phyloP scores from a whole-genome alignment of 192 early-diverging fungal species.

The Paraglomus brasilianum region DNA sequence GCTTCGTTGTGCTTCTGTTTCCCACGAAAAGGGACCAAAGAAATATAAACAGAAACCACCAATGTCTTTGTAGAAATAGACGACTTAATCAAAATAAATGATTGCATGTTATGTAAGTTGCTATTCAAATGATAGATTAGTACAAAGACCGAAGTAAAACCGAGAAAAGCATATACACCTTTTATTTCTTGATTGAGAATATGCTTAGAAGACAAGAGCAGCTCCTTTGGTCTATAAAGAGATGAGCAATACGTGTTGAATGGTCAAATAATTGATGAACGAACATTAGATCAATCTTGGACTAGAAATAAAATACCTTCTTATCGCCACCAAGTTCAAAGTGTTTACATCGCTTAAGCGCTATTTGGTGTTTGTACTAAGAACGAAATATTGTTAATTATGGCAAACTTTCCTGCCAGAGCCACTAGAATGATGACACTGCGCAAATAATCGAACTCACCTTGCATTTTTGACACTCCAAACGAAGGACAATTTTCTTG shows the following conservation, averaged over 20 bases:
- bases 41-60: too few relatives aligned
- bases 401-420: neutral
- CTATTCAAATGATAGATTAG: too few relatives aligned
- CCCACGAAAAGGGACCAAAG: too few relatives aligned
- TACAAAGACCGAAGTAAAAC: too few relatives aligned
- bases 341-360: constrained; percentile 99
- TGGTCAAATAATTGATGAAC: neutral
- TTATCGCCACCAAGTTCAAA: constrained; percentile 99
- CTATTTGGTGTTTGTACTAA: constrained; percentile 92
- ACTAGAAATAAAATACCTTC: constrained; percentile 64
- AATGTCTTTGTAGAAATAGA: too few relatives aligned
- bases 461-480: constrained; percentile 98
- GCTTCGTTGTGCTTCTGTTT: too few relatives aligned
- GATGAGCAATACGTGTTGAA: neutral
- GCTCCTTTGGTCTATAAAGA: constrained; percentile 25
- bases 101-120: too few relatives aligned
- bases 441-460: neutral
- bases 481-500: constrained; percentile 99
- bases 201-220: constrained; percentile 26
- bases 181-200: too few relatives aligned
- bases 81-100: too few relatives aligned
- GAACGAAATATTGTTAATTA: neutral
- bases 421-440: too few relatives aligned
- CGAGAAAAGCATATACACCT: too few relatives aligned
- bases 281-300: neutral